Conservation (phyloP, 176 grass and related monocot species). For the Luzula sylvatica region DNA sequence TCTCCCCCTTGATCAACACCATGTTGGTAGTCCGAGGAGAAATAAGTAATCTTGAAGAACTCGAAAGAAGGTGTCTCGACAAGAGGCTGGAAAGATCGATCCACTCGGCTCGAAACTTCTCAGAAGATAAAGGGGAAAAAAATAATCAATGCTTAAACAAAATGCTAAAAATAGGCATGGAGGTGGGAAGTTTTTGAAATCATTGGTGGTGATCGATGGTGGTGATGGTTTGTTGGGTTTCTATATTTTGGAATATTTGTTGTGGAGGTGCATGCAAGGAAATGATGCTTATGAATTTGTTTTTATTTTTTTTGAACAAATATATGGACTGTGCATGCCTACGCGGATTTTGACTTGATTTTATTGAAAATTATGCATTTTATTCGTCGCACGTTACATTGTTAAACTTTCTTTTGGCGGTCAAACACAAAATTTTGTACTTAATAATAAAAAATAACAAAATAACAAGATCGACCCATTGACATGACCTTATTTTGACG, state of each 20-base stretch:
- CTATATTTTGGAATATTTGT: conserved; percentile 4
- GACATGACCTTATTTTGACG: too few relatives aligned
- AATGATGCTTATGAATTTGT: background rate
- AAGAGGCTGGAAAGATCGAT: background rate
- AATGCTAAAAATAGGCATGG: conserved; percentile 14
- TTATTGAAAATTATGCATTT: too few relatives aligned
- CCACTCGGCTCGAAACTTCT: background rate
- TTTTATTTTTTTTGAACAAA: background rate
- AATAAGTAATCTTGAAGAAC: conserved; percentile 1
- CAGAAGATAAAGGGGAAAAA: background rate
- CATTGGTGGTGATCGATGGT: too few relatives aligned
- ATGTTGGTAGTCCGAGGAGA: conserved; percentile 14
- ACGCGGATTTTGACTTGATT: too few relatives aligned
- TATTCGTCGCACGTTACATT: too few relatives aligned
- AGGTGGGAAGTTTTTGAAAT: too few relatives aligned
- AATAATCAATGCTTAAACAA: background rate
- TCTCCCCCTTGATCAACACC: conserved; percentile 14
- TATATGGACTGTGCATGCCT: too few relatives aligned
- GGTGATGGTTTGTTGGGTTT: background rate
- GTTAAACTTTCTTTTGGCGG: too few relatives aligned
- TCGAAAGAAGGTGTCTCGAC: too few relatives aligned
- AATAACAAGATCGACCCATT: too few relatives aligned
- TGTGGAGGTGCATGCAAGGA: background rate
- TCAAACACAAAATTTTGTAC: too few relatives aligned
- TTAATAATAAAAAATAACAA: too few relatives aligned